Base-by-base conservation (phyloP, 495 filamentous ascomycete species). In the Collariella sp. region DNA sequence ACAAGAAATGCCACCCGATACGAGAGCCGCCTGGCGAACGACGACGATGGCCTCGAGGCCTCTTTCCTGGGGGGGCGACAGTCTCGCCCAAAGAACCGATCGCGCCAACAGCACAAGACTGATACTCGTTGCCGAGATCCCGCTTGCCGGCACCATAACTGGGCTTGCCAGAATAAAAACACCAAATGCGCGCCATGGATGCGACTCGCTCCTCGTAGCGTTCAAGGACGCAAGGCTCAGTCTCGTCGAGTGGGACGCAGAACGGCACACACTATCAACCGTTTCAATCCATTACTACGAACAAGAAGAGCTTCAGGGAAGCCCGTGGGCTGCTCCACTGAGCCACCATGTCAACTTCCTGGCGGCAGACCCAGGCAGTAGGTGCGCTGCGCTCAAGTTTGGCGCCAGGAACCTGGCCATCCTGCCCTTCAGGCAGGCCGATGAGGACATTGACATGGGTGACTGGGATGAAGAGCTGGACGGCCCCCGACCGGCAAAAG, bases 231-330 rank as follows among this genome's bases (percentile, higher is more conserved):
- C 93, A 23, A 95, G 93, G 69, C 76, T 96, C 54, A 89, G 86
- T 67, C 73, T 97, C 72, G 81, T 96, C 48, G 89, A 95, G 74
- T 99, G 93, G 93, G 88, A 99, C 67, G 82, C 87, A 18, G 83
- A 86, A 60, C 79, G 79, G 36, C 74, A 88, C 64, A 77, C 79
- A 22, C 80, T 97, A 48, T 81, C 81, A 24, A 99, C 93, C 13
- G 81, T 91, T 52, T 96, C 90, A 24, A 90, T 99, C 59, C 93
- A 99, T 72, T 96, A 91, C 72, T 99, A 97, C 66, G 93, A 99
- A 67, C 82, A 90, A 65, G 91, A 96, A 63, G 90, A 96, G 61
- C 73, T 89, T 55, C 79, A 79, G 52, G 78, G 80, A 29, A 85
- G 77, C 61, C 90, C 84, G 18, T 97, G 83, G 86, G 78, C 80